A percentile compares a stretch with the other conserved stretches of the same genome.
These are phyloP conservation scores for Sugiyamaella americana DNA, from an alignment of 805 yeast genomes.

Conservation along the genomic window DNA sequence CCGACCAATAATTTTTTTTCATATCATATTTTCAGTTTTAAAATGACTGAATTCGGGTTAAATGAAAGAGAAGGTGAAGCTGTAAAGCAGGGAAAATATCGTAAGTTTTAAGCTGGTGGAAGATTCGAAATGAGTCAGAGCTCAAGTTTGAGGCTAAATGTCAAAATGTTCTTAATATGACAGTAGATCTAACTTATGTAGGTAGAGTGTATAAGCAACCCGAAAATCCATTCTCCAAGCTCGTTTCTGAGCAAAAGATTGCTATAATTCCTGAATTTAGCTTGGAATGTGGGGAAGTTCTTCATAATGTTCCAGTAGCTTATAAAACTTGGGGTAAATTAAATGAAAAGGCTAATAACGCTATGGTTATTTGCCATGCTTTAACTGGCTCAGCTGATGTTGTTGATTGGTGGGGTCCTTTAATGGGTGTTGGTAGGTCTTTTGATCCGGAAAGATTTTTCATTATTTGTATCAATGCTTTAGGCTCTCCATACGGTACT, in stretches of 20 bases:
- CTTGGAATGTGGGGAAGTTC: conserved; percentile 75
- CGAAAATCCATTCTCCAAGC: conserved; percentile 58
- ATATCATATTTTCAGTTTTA: background rate
- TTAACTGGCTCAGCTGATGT: conserved; percentile 94
- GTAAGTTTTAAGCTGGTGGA: no score
- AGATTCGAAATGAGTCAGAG: no score
- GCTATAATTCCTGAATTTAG: conserved; percentile 68
- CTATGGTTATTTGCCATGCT: conserved; percentile 90
- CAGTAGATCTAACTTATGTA: no score
- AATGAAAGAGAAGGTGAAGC: no score
- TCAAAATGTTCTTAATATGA: no score
- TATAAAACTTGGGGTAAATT: conserved; percentile 93
- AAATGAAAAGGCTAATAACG: conserved; percentile 64
- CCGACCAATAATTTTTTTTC: no score
- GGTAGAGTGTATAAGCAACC: no score
- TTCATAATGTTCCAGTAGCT: conserved; percentile 79
- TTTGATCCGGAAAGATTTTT: conserved; percentile 87
- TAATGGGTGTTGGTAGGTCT: conserved; percentile 77
- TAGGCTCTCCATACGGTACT: conserved; percentile 95
- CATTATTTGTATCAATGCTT: conserved; percentile 81
- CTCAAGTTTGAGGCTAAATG: no score
- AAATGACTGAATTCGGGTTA: no score
- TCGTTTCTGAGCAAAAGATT: conserved; percentile 73
- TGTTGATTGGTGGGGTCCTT: conserved; percentile 98
- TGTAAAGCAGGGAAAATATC: no score